Evolutionary conservation across 441 rosid genomes (phyloP).

Genomic region (Gossypium gossypioides): DNA sequence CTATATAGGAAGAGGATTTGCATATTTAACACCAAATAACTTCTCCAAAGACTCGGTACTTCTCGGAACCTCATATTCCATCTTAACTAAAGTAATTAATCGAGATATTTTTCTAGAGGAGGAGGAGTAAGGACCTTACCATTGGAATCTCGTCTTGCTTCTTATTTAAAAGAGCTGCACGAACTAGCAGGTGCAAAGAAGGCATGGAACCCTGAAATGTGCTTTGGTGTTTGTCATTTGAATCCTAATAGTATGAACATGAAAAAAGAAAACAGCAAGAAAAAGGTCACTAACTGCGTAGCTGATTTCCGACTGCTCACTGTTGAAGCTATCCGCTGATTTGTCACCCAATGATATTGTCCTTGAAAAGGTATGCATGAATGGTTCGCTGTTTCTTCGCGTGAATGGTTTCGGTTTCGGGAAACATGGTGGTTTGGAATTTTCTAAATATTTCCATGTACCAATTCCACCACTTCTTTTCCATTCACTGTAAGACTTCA

Average conservation of each 20-base stretch:
- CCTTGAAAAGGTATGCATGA: conserved; percentile 37
- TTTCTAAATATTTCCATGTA: conserved; percentile 39
- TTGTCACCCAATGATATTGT: conserved; percentile 26
- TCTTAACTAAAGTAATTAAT: background rate
- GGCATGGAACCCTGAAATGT: conserved; percentile 38
- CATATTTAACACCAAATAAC: background rate
- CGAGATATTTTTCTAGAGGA: background rate
- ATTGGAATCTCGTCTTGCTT: conserved; percentile 72
- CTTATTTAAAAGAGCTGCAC: conserved; percentile 49
- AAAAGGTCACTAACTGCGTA: conserved; percentile 35
- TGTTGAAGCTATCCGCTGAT: conserved; percentile 22
- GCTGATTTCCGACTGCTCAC: conserved; percentile 30
- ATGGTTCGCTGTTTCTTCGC: conserved; percentile 42
- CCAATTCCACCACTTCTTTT: conserved; percentile 46
- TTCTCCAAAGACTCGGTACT: background rate
- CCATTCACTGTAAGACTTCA: conserved; percentile 56
- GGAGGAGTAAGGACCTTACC: conserved; percentile 31
- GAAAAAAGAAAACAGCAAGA: background rate
- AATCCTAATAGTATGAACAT: conserved; percentile 4
- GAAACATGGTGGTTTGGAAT: conserved; percentile 23
- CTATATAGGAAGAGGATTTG: background rate
- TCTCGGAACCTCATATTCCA: background rate
- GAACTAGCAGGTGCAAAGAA: conserved; percentile 49
- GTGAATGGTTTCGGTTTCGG: conserved; percentile 34
- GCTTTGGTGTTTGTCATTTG: background rate